Evolutionary conservation across 2,329 filamentous ascomycete species (phyloP).

Genomic region (Fusarium algeriense): DNA sequence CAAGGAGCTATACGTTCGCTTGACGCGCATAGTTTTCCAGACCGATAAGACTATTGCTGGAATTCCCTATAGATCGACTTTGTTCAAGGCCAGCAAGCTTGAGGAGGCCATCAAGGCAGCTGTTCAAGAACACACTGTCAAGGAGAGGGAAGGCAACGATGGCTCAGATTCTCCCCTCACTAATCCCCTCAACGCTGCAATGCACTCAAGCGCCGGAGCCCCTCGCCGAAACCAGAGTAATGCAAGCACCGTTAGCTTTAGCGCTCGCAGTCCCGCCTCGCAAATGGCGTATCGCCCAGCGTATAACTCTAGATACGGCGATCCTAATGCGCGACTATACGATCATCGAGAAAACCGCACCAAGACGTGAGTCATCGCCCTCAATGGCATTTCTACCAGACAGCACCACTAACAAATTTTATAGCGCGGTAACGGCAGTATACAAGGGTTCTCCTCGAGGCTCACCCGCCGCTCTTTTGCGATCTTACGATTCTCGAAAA

Average conservation of each 20-base stretch:
- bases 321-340: slow-evolving; percentile 89
- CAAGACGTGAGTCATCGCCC: slow-evolving; percentile 78
- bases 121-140: slow-evolving; percentile 85
- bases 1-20: slow-evolving; percentile 95
- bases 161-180: slow-evolving; percentile 56
- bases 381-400: background rate
- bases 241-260: slow-evolving; percentile 85
- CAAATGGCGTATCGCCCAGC: slow-evolving; percentile 65
- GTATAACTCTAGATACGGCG: slow-evolving; percentile 74
- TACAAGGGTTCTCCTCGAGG: slow-evolving; percentile 84
- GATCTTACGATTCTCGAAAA: slow-evolving; percentile 94
- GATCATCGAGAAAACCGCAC: slow-evolving; percentile 87
- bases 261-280: slow-evolving; percentile 71
- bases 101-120: slow-evolving; percentile 94
- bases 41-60: slow-evolving; percentile 98
- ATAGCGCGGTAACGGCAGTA: slow-evolving; percentile 89
- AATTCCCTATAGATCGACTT: slow-evolving; percentile 91
- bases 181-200: slow-evolving; percentile 57
- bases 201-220: slow-evolving; percentile 58
- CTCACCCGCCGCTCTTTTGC: slow-evolving; percentile 77
- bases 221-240: slow-evolving; percentile 78
- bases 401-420: slow-evolving; percentile 25
- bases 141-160: slow-evolving; percentile 87
- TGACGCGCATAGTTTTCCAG: slow-evolving; percentile 95
- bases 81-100: slow-evolving; percentile 96